Evolutionary conservation across 2,329 filamentous ascomycete genomes (phyloP), one percentile per base, ranked within the genome.

Genomic region (Sclerotinia nivalis): DNA sequence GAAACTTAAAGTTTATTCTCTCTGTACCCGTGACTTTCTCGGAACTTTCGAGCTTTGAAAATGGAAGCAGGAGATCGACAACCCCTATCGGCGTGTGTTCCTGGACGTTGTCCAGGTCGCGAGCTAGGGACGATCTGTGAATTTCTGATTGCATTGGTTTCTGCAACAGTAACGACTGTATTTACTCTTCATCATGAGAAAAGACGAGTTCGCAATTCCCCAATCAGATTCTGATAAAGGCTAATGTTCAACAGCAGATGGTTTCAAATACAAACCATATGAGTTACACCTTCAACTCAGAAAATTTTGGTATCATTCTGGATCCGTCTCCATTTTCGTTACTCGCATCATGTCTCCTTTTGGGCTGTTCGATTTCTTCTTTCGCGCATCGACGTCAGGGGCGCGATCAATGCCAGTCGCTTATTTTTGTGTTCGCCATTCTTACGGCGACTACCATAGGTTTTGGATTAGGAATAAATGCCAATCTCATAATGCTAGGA

Each of bases 281-380:
- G 50, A 31, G 61, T 25, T 70, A 69, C 28, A 66, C 62, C 8
- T 69, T 72, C 43, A 66, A 72, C 55, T 56, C 71, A 8, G 71
- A 72, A 18, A 34, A 73, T 58, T 72, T 72, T 66, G 58, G 40
- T 18, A 72, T 76, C 59, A 58, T 78, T 40, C 71, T 78, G 43
- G 74, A 78, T 45, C 79, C 79, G 18, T 76, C 79, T n/a, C 76
- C 80, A 12, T 72, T 72, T 22, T 56, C 79, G 37, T 78, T 81
- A 76, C 75, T 81, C 20, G 71, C 67, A 31, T 78, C 78, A 15
- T 80, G 78, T 69, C 65, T 81, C 22, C 69, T 79, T 4, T 77
- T 81, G 28, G 80, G 80, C 9, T 80, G 75, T 55, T 77, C 78
- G 8, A 77, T 80, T 12, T 80, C 80, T 15, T 80, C 80, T 0